These are phyloP conservation scores for Russula sp. DNA, from an alignment of 768 basidiomycete species.

Conservation along the genomic window DNA sequence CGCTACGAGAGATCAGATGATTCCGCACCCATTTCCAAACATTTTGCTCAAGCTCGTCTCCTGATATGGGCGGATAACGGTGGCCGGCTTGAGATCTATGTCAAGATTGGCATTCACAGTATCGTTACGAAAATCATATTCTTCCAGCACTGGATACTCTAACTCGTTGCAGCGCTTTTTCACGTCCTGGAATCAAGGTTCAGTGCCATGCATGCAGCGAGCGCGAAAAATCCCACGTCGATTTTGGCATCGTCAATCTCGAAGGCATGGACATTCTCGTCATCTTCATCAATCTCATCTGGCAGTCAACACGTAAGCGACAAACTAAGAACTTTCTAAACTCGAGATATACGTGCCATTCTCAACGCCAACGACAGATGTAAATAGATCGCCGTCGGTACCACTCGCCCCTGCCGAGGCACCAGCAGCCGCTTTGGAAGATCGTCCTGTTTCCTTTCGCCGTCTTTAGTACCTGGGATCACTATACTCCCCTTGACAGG, in stretches of 20 bases:
- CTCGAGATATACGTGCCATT: constrained; percentile 50
- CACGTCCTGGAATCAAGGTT: constrained; percentile 60
- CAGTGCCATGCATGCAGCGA: not conserved
- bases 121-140: constrained; percentile 98
- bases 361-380: constrained; percentile 94
- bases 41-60: constrained; percentile 98
- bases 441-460: constrained; percentile 68
- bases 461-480: constrained; percentile 82
- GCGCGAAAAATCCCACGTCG: constrained; percentile 55
- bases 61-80: constrained; percentile 96
- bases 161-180: constrained; percentile 96
- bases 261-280: constrained; percentile 95
- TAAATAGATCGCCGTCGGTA: constrained; percentile 79
- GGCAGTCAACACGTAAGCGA: constrained; percentile 19
- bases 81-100: constrained; percentile 97
- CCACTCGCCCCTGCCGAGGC: constrained; percentile 34
- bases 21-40: constrained; percentile 93
- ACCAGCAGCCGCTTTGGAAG: constrained; percentile 37
- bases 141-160: constrained; percentile 97
- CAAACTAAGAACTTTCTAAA: not conserved
- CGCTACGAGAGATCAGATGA: constrained; percentile 7
- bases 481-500: constrained; percentile 79
- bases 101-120: constrained; percentile 94
- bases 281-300: constrained; percentile 98
- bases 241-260: constrained; percentile 94